phyloP scores from a whole-genome alignment of 768 basidiomycete species.

The Megacollybia marginata region DNA sequence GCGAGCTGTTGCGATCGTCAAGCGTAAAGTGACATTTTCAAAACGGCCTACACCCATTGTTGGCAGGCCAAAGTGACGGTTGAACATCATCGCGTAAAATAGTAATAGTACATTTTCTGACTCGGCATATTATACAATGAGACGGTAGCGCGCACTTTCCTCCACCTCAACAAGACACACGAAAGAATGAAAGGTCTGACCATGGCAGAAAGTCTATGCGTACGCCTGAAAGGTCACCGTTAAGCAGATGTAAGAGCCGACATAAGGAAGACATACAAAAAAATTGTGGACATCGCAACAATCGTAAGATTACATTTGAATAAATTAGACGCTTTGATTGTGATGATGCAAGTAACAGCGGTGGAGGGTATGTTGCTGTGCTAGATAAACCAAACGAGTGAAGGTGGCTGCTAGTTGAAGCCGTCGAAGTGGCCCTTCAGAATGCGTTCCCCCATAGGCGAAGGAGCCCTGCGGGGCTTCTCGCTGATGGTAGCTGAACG shows the following conservation, averaged over 20 bases:
- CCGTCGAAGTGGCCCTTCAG: conserved; percentile 89
- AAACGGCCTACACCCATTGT: conserved; percentile 76
- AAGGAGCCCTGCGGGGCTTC: conserved; percentile 61
- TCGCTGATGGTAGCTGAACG: conserved; percentile 56
- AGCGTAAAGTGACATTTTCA: conserved; percentile 76
- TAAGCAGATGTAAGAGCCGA: too few relatives aligned
- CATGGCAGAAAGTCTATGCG: too few relatives aligned
- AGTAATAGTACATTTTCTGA: too few relatives aligned
- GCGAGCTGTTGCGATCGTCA: conserved; percentile 65
- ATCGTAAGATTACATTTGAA: too few relatives aligned
- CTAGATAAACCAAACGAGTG: conserved; percentile 9
- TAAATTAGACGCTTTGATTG: neutral
- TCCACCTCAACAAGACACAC: too few relatives aligned
- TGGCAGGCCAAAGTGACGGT: conserved; percentile 4
- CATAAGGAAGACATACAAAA: too few relatives aligned
- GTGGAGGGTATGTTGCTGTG: conserved; percentile 32
- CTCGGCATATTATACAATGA: too few relatives aligned
- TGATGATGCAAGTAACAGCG: conserved; percentile 13
- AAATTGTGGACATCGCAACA: too few relatives aligned
- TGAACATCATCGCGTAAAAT: too few relatives aligned
- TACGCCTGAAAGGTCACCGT: too few relatives aligned
- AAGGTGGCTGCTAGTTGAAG: conserved; percentile 51
- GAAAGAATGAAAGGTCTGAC: too few relatives aligned
- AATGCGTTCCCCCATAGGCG: conserved; percentile 87
- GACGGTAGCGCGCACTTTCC: too few relatives aligned